Percentiles rank a stretch among this genome's conserved stretches.
phyloP scores from a whole-genome alignment of 2,329 filamentous ascomycete species.

The Amesomyces nigricolor region DNA sequence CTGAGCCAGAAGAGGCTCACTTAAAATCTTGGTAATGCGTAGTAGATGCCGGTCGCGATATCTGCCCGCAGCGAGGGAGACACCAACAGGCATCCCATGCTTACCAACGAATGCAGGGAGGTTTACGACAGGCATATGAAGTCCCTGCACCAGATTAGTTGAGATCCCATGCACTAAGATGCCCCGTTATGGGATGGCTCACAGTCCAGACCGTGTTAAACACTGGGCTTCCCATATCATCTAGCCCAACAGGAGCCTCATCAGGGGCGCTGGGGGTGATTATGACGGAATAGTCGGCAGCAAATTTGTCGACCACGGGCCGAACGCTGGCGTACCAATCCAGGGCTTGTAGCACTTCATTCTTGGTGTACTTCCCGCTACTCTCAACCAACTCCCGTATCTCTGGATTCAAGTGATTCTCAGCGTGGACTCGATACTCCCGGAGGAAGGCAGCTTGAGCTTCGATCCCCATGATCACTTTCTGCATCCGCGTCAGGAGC shows the following conservation, averaged over 20 bases:
- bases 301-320: neutral
- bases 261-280: neutral
- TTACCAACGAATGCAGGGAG: neutral
- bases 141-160: neutral
- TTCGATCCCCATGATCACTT: neutral
- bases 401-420: neutral
- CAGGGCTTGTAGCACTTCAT: neutral
- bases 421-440: neutral
- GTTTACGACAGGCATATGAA: neutral
- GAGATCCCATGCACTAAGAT: neutral
- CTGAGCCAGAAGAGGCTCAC: neutral
- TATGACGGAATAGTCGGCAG: neutral
- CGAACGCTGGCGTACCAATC: neutral
- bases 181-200: neutral
- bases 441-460: neutral
- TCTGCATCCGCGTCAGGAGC: neutral
- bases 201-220: constrained; percentile 1
- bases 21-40: neutral
- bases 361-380: neutral
- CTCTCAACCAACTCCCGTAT: neutral
- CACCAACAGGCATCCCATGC: neutral
- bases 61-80: neutral
- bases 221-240: neutral
- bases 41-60: neutral
- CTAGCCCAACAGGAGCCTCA: neutral